Evolutionary conservation across 2,329 filamentous ascomycete species (phyloP), one percentile per base, ranked within the genome.

Genomic region (Trichoderma atroviride): DNA sequence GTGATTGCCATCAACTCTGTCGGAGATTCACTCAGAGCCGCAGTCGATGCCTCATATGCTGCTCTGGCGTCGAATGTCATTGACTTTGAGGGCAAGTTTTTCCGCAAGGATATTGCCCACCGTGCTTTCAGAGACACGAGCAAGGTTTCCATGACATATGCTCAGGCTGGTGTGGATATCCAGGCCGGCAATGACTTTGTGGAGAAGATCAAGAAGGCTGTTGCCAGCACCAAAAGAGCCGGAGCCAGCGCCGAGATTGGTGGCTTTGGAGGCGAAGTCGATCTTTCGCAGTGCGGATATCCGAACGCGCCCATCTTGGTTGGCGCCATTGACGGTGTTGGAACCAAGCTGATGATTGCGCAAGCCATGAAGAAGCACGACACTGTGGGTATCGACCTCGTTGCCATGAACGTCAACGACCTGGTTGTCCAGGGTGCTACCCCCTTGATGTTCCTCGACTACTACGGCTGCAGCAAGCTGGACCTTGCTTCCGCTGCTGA

Each of bases 361-460:
- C 95, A 97, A 78, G 88, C 89, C 14, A 92, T 96, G 83, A 87
- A 89, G 75, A 93, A 96, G 82, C 96, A 97, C 81, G 90, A 95
- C 80, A 97, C 94, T 3, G 95, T 99, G 13, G 96, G 96, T 71
- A 94, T 99, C 75, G 96, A 99, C 78, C 87, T 99, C 43, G 96
- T 99, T 4, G 96, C 96, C 74, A 98, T 98, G 95, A 98, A 97
- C 80, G 96, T 98, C 78, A 99, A 99, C 80, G 96, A 99, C 77
- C 86, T 99, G 0, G 91, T 99, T 63, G 96, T 98, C 10, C 94
- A 98, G 83, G 96, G 96, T 67, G 96, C 96, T 14, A 93, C 96
- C 74, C 94, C 96, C 2, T 86, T 98, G 73, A 96, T 96, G 85
- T 98, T 99, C 87, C 89, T 98, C 72, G 96, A 99, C 83, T 98